Evolutionary conservation across 2,329 filamentous ascomycete genomes (phyloP), one percentile per base, ranked within the genome.

Genomic region (Simplicillium sp.): DNA sequence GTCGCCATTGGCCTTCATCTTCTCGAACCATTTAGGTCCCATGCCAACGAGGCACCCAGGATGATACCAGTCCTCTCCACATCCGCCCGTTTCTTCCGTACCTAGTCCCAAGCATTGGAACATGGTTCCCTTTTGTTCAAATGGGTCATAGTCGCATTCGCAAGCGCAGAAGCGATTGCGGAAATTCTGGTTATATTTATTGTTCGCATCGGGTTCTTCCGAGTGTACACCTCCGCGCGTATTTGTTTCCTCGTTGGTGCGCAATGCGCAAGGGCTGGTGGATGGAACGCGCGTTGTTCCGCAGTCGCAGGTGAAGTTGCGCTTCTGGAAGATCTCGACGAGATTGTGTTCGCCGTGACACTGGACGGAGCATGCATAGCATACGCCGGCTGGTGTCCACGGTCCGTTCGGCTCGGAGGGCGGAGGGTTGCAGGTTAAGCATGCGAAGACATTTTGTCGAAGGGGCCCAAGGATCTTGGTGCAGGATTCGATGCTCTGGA

Each of bases 1-100:
- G 28, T 45, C 9, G 50, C 43, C 38, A 9, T 62, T 63, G 13
- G 47, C 34, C 48, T 59, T 56, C 60, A 61, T 67, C 53, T 65
- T 71, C 54, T 82, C 79, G 48, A 71, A 79, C 79, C 84, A 89
- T 44, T 79, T 74, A 11, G 87, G 76, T 1, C 82, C 80, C 50
- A 94, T 65, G 6, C 89, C 89, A 37, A 95, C 78, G 7, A 97
- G 67, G 56, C 90, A 97, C 46, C 92, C 88, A 1, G 90, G 87
- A 64, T 97, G 90, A 73, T 87, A 97, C 90, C 90, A 97, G 56
- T 97, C 90, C 64, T 97, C 90, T 11, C 90, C 90, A 61, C 90
- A 97, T 4, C 89, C 90, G 13, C 89, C 89, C 1, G 82, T 81
- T 49, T 90, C 84, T 11, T 76, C 71, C 0, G 79, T 83, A 1